Evolutionary conservation across 371 early-diverging fungal genomes (phyloP).

Genomic region (Homolaphlyctis polyrhiza): DNA sequence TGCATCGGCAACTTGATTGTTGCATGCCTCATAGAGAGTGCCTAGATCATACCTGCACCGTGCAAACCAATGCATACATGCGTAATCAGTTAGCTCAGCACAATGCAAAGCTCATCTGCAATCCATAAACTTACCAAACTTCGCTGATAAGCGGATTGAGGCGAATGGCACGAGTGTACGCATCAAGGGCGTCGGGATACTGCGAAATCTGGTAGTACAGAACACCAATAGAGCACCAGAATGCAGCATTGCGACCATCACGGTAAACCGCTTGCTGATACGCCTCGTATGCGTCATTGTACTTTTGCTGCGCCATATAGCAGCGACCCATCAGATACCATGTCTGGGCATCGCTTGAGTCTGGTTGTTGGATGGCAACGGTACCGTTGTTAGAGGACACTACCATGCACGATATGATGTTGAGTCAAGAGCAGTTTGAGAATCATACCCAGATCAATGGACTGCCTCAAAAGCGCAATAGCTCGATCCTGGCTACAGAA

Average conservation of each 20-base stretch:
- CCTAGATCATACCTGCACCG: conserved; percentile 75
- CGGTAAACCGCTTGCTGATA: conserved; percentile 97
- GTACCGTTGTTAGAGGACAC: neutral
- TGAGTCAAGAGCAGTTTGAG: neutral
- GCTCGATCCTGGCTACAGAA: conserved; percentile 83
- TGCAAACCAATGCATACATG: neutral
- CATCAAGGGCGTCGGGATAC: conserved; percentile 94
- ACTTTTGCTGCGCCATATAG: conserved; percentile 93
- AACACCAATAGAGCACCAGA: conserved; percentile 98
- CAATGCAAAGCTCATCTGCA: neutral
- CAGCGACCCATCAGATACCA: conserved; percentile 95
- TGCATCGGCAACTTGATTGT: conserved; percentile 95
- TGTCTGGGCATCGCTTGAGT: conserved; percentile 61
- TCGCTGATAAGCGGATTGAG: conserved; percentile 92
- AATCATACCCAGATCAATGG: conserved; percentile 66
- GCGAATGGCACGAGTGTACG: conserved; percentile 92
- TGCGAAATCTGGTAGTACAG: conserved; percentile 90
- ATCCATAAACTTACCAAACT: conserved; percentile 69
- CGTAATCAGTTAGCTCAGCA: neutral
- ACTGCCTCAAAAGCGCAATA: conserved; percentile 73
- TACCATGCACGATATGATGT: neutral
- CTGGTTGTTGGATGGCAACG: neutral
- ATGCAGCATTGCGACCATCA: conserved; percentile 90
- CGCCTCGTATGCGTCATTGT: conserved; percentile 93
- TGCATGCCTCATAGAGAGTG: conserved; percentile 94